Conservation (phyloP, 169 alveolate genomes). For the Amoebophrya sp. region DNA sequence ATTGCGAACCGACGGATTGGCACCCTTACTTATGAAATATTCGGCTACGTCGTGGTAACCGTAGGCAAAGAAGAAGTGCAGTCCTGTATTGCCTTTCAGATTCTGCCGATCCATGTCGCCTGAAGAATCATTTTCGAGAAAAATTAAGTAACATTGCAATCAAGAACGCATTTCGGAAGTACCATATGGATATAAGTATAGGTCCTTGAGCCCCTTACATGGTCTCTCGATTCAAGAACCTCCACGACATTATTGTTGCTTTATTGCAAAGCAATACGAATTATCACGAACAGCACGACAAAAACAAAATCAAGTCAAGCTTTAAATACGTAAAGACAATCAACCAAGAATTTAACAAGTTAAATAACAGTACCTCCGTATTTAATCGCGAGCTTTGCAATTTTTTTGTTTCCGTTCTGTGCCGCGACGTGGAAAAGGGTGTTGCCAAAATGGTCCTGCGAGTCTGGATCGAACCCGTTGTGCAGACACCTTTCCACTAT, state of each 20-base stretch:
- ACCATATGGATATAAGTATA: not conserved
- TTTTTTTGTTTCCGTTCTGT: slow-evolving; percentile 23
- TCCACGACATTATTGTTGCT: too few species aligned
- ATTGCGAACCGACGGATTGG: not conserved
- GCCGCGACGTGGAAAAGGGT: not conserved
- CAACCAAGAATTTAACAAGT: too few species aligned
- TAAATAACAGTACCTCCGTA: not conserved
- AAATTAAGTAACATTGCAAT: not conserved
- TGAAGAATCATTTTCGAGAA: not conserved
- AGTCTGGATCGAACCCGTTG: slow-evolving; percentile 1
- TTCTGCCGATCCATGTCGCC: slow-evolving; percentile 14
- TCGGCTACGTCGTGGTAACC: slow-evolving; percentile 46
- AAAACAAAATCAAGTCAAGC: too few species aligned
- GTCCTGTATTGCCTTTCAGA: slow-evolving; percentile 39
- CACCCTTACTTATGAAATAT: slow-evolving; percentile 41
- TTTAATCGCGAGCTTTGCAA: slow-evolving; percentile 25
- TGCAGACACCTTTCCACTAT: not conserved
- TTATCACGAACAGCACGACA: too few species aligned
- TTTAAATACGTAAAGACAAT: too few species aligned
- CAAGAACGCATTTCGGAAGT: not conserved
- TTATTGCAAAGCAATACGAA: too few species aligned
- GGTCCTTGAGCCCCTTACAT: not conserved
- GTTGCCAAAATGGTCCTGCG: not conserved
- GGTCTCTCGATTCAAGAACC: too few species aligned
- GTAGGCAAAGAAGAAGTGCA: slow-evolving; percentile 45